These are phyloP conservation scores for Cladorrhinum samala DNA, from an alignment of 495 filamentous ascomycete genomes.

Conservation along the genomic window DNA sequence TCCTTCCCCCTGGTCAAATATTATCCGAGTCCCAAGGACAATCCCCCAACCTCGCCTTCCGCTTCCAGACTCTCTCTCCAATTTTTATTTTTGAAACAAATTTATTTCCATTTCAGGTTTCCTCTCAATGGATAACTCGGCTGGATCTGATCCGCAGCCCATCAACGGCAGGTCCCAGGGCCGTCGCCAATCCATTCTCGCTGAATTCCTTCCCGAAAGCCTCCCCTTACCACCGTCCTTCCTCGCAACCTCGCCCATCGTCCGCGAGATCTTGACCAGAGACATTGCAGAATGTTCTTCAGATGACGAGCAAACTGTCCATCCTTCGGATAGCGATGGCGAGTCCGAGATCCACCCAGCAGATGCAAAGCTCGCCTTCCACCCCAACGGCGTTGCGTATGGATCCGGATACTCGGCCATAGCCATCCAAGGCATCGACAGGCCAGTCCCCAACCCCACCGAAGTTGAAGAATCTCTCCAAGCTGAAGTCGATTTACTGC, in stretches of 20 bases:
- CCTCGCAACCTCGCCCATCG: conserved; percentile 45
- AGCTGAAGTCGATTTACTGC: conserved; percentile 66
- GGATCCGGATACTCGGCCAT: conserved; percentile 46
- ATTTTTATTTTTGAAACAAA: background rate
- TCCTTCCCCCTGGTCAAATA: no score
- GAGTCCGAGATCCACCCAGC: conserved; percentile 10
- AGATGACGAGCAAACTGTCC: conserved; percentile 38
- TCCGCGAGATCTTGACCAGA: conserved; percentile 58
- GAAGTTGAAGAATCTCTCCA: conserved; percentile 50
- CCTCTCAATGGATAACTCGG: background rate
- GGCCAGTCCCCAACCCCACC: conserved; percentile 51
- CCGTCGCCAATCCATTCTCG: conserved; percentile 16
- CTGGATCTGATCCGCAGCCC: conserved; percentile 1
- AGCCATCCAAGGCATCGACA: conserved; percentile 43
- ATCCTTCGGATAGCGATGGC: conserved; percentile 4
- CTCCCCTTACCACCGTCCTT: conserved; percentile 22
- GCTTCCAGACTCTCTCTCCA: background rate
- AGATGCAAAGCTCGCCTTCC: conserved; percentile 55
- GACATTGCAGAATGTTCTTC: conserved; percentile 56
- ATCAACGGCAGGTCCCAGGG: conserved; percentile 8
- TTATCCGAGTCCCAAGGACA: no score
- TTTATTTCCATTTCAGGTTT: background rate
- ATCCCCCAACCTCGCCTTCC: background rate
- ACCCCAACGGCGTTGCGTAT: conserved; percentile 59
- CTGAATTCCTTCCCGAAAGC: conserved; percentile 15